phyloP scores from a whole-genome alignment of 1,139 yeast genomes.

The Nematodospora anomalae region DNA sequence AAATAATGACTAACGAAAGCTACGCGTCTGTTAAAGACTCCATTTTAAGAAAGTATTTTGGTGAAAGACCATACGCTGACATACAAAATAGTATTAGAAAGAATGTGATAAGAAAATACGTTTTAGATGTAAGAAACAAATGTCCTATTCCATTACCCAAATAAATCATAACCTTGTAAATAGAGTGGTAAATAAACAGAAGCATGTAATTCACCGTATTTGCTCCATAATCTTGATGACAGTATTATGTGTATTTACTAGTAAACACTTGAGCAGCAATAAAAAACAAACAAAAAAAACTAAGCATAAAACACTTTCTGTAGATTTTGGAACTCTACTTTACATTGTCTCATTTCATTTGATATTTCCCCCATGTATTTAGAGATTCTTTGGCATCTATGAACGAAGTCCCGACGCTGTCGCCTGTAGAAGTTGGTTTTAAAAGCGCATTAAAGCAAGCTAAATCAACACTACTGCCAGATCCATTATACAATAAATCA shows the following conservation, averaged over 20 bases:
- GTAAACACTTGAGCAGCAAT: too few species aligned
- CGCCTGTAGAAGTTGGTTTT: neutral
- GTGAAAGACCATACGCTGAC: conserved; percentile 23
- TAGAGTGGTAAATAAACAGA: too few species aligned
- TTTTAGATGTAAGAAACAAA: conserved; percentile 38
- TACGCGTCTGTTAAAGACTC: conserved; percentile 23
- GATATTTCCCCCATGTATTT: too few species aligned
- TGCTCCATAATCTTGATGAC: too few species aligned
- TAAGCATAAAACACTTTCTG: too few species aligned
- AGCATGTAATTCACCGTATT: too few species aligned
- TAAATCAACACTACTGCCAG: conserved; percentile 9
- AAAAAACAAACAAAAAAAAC: too few species aligned
- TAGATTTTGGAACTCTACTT: too few species aligned
- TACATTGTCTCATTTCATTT: too few species aligned
- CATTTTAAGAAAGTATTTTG: conserved; percentile 28
- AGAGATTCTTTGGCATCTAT: too few species aligned
- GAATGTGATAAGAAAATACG: conserved; percentile 43
- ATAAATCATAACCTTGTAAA: conserved; percentile 6
- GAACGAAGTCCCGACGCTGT: neutral
- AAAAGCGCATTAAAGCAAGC: conserved; percentile 7
- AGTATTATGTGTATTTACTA: too few species aligned
- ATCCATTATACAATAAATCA: conserved; percentile 4
- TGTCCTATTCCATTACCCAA: conserved; percentile 30
- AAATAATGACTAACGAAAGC: conserved; percentile 30
- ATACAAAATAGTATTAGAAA: conserved; percentile 33